phyloP scores from a whole-genome alignment of 1,284 basidiomycete species.

The Apiotrichum akiyoshidainum region DNA sequence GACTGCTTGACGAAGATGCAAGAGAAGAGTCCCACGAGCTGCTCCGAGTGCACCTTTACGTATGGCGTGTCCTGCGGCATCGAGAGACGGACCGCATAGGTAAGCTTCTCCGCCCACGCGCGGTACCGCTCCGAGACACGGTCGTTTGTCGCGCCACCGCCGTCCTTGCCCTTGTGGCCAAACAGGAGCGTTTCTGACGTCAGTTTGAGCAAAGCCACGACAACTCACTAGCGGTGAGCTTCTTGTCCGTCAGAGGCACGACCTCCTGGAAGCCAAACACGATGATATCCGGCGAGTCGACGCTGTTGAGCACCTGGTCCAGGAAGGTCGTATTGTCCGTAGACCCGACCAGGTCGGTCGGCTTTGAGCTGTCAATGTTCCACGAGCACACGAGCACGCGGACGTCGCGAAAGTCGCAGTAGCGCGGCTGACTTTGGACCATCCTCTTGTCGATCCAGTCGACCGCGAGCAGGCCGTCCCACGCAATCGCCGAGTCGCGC shows the following conservation, averaged over 20 bases:
- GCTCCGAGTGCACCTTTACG: conserved; percentile 77
- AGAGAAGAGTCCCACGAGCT: conserved; percentile 82
- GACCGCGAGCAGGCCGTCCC: conserved; percentile 82
- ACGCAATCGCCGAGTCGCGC: conserved; percentile 73
- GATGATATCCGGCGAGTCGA: conserved; percentile 79
- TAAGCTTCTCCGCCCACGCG: conserved; percentile 80
- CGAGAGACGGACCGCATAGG: conserved; percentile 64
- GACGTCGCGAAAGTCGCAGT: conserved; percentile 73
- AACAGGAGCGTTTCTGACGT: conserved; percentile 68
- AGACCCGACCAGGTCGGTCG: conserved; percentile 64
- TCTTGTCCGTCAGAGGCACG: conserved; percentile 86
- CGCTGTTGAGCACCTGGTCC: conserved; percentile 64
- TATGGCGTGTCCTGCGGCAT: conserved; percentile 70
- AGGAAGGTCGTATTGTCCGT: conserved; percentile 70
- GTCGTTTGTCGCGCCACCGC: conserved; percentile 45
- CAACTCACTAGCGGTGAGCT: conserved; percentile 71
- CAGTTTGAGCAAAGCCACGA: neutral
- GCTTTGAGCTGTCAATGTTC: conserved; percentile 88
- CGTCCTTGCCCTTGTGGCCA: conserved; percentile 63
- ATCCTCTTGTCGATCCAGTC: conserved; percentile 84
- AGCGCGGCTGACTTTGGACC: conserved; percentile 68
- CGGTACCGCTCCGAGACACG: conserved; percentile 80
- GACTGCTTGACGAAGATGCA: conserved; percentile 68
- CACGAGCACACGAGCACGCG: conserved; percentile 82
- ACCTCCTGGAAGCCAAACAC: conserved; percentile 94